These are phyloP conservation scores for Sisymbrium altissimum DNA, from an alignment of 345 rosid genomes.

Conservation along the genomic window DNA sequence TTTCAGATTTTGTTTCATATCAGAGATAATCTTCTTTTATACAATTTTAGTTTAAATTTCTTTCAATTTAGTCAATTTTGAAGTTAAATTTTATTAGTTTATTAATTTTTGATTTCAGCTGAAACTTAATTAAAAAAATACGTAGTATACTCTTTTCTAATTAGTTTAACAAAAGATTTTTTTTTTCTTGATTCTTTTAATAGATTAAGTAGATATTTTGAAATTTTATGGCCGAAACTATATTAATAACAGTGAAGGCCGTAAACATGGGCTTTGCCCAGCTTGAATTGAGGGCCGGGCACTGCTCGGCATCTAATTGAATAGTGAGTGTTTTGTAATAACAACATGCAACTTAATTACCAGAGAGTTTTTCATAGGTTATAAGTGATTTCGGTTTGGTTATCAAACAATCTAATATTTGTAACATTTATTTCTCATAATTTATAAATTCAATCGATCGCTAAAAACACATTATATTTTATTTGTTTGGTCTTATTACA, in stretches of 20 bases:
- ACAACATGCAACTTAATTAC: background rate
- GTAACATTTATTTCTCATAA: background rate
- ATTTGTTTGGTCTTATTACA: slow-evolving; percentile 18
- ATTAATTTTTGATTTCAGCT: background rate
- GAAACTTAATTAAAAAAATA: background rate
- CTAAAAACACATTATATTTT: background rate
- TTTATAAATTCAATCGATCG: background rate
- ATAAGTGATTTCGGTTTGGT: background rate
- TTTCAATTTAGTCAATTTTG: background rate
- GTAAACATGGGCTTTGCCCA: no score
- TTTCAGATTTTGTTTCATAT: background rate
- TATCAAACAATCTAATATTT: background rate
- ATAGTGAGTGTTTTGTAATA: background rate
- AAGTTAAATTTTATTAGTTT: background rate
- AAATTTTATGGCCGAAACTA: no score
- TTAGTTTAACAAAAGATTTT: background rate
- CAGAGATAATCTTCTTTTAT: background rate
- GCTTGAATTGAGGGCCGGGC: no score
- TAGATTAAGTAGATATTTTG: no score
- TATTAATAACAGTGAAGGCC: no score
- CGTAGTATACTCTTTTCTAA: background rate
- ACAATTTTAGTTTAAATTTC: background rate
- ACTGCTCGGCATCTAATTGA: background rate
- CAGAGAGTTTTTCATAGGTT: background rate
- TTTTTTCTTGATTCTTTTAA: no score